Evolutionary conservation across 78 protist genomes (phyloP).

Genomic region (Ministeria vibrans): DNA sequence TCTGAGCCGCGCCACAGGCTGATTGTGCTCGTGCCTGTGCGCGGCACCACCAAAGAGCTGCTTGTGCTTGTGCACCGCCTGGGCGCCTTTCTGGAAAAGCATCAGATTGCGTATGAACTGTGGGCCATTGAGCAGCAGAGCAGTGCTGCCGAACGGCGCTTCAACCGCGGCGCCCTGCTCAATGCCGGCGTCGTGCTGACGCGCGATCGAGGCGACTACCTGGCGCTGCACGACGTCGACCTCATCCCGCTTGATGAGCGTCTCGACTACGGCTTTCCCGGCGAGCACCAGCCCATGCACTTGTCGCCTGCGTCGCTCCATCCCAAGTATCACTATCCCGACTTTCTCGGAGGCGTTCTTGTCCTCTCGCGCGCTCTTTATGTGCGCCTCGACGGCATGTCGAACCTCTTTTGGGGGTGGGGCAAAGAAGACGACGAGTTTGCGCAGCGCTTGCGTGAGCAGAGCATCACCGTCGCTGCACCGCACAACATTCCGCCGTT

Average conservation of each 20-base stretch:
- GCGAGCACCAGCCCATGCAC: neutral
- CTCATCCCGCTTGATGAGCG: neutral
- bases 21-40: too few relatives aligned
- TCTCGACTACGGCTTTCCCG: neutral
- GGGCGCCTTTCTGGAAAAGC: too few relatives aligned
- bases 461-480: neutral
- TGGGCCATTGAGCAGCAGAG: too few relatives aligned
- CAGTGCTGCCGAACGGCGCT: too few relatives aligned
- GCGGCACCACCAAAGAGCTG: too few relatives aligned
- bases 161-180: neutral
- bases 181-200: neutral
- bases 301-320: neutral
- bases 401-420: slow-evolving; percentile 5
- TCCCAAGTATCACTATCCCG: neutral
- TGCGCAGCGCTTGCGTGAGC: neutral
- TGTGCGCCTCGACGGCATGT: neutral
- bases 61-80: too few relatives aligned
- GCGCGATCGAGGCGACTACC: neutral
- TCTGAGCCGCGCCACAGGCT: too few relatives aligned
- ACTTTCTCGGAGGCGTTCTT: neutral
- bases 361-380: neutral
- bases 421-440: neutral
- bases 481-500: too few relatives aligned
- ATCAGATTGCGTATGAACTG: too few relatives aligned
- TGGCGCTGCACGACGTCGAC: neutral